phyloP scores from a whole-genome alignment of 2,329 filamentous ascomycete genomes.

The Penicillium corylophilum region DNA sequence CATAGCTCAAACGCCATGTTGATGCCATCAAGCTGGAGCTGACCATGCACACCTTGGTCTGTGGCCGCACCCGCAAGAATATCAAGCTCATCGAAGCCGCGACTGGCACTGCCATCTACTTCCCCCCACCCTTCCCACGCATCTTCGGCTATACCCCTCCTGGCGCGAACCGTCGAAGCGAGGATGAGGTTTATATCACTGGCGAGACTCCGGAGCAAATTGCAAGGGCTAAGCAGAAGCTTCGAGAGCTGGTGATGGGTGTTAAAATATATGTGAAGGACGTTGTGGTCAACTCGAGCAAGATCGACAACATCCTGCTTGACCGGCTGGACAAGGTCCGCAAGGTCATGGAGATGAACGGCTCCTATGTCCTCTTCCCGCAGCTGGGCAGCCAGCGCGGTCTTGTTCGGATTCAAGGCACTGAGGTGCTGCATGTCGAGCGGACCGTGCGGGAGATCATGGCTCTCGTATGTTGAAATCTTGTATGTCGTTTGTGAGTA shows the following conservation, averaged over 20 bases:
- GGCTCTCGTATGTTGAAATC: constrained; percentile 62
- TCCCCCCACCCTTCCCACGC: constrained; percentile 88
- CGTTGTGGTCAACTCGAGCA: constrained; percentile 81
- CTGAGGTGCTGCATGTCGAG: constrained; percentile 90
- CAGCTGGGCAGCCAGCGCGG: constrained; percentile 81
- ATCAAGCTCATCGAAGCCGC: constrained; percentile 97
- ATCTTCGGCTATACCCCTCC: constrained; percentile 87
- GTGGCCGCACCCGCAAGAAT: constrained; percentile 91
- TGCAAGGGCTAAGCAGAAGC: constrained; percentile 81
- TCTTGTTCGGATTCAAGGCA: constrained; percentile 85
- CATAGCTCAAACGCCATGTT: constrained; percentile 58
- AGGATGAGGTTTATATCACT: constrained; percentile 92
- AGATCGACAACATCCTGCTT: constrained; percentile 91
- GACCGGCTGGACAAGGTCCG: constrained; percentile 92
- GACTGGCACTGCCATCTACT: constrained; percentile 96
- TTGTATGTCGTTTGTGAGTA: not conserved
- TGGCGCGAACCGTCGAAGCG: constrained; percentile 75
- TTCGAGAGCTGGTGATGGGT: constrained; percentile 78
- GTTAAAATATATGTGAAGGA: constrained; percentile 90
- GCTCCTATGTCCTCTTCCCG: constrained; percentile 91
- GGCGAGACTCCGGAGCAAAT: constrained; percentile 84
- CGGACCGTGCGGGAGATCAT: constrained; percentile 94
- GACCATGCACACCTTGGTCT: constrained; percentile 86
- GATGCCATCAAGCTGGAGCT: constrained; percentile 80
- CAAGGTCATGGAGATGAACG: constrained; percentile 96